phyloP scores from a whole-genome alignment of 1,139 yeast species.

The Kluyveromyces sp. region DNA sequence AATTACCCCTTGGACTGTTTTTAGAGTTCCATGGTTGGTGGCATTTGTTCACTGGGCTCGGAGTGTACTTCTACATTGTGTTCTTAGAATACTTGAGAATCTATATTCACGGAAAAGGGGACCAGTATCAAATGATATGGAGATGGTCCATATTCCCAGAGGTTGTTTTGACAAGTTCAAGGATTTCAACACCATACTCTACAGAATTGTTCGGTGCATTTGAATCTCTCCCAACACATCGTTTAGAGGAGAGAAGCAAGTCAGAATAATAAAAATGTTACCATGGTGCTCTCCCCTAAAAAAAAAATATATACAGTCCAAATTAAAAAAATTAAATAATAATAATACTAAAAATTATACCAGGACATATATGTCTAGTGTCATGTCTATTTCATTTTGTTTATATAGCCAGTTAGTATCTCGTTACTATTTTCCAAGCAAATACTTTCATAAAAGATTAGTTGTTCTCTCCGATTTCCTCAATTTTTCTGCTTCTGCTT shows the following conservation, averaged over 20 bases:
- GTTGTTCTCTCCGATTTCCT: too few species aligned
- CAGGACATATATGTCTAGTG: too few species aligned
- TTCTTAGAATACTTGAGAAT: conserved; percentile 61
- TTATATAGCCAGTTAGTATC: too few species aligned
- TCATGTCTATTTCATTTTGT: too few species aligned
- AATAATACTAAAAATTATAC: too few species aligned
- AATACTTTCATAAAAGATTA: too few species aligned
- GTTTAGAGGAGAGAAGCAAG: not conserved
- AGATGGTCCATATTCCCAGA: conserved; percentile 43
- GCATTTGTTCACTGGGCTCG: conserved; percentile 83
- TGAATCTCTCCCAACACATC: not conserved
- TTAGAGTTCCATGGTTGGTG: conserved; percentile 98
- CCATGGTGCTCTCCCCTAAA: too few species aligned
- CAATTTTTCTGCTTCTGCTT: too few species aligned
- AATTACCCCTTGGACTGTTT: conserved; percentile 81
- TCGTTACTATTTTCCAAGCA: too few species aligned
- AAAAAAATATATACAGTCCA: too few species aligned
- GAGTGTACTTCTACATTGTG: conserved; percentile 61
- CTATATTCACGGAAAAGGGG: conserved; percentile 45
- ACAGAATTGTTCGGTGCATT: conserved; percentile 19
- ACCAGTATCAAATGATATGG: conserved; percentile 48
- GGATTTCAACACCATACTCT: conserved; percentile 23
- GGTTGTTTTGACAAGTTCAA: conserved; percentile 20
- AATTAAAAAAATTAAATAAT: too few species aligned
- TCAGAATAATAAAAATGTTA: not conserved